These are phyloP conservation scores for Penicillium crustosum DNA, from an alignment of 2,329 filamentous ascomycete genomes.

Conservation along the genomic window DNA sequence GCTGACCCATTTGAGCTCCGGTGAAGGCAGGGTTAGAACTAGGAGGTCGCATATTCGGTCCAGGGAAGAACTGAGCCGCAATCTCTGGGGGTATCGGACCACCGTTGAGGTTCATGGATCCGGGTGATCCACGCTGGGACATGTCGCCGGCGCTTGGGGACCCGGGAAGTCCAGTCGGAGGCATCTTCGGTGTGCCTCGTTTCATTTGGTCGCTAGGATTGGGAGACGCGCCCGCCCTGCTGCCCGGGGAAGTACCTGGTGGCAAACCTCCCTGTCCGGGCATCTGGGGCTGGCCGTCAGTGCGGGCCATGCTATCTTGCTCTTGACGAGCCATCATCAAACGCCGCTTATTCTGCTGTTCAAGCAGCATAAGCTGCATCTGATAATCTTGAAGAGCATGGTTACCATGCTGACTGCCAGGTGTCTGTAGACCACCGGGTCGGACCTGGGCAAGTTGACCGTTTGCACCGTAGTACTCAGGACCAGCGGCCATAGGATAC, in stretches of 20 bases:
- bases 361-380: constrained; percentile 68
- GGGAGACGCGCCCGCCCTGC: constrained; percentile 58
- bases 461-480: constrained; percentile 58
- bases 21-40: constrained; percentile 54
- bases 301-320: constrained; percentile 60
- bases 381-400: constrained; percentile 69
- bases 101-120: constrained; percentile 56
- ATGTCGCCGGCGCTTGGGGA: constrained; percentile 61
- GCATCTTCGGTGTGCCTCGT: constrained; percentile 61
- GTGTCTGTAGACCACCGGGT: constrained; percentile 41
- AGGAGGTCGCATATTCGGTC: constrained; percentile 58
- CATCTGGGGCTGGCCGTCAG: constrained; percentile 50
- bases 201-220: constrained; percentile 64
- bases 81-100: constrained; percentile 53
- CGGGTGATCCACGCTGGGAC: constrained; percentile 59
- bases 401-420: constrained; percentile 50
- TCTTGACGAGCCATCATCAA: constrained; percentile 67
- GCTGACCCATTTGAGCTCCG: constrained; percentile 45
- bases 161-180: constrained; percentile 55
- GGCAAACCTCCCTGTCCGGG: constrained; percentile 49
- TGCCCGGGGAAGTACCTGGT: constrained; percentile 59
- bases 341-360: constrained; percentile 68
- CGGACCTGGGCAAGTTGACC: constrained; percentile 55
- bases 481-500: constrained; percentile 40
- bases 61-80: constrained; percentile 45